Conservation (phyloP, 2,329 filamentous ascomycete genomes). For the Microsporum canis region DNA sequence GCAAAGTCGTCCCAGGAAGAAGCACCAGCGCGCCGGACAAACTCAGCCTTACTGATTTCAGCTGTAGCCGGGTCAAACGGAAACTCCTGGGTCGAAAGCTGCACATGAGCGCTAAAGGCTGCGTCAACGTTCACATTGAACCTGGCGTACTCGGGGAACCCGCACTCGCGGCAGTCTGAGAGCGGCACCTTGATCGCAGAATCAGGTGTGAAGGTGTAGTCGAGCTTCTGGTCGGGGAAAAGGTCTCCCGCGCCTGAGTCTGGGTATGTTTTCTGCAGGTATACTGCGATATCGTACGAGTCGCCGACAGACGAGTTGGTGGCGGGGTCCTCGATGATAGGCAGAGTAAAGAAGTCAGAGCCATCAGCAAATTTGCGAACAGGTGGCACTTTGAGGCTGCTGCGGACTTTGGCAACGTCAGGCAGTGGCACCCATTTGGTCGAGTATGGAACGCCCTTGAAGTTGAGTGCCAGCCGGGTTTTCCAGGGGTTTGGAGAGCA, state of each 20-base stretch:
- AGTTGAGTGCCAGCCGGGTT: conserved; percentile 40
- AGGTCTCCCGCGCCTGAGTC: conserved; percentile 34
- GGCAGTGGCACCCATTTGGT: conserved; percentile 45
- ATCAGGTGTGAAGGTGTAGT: conserved; percentile 23
- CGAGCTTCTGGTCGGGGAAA: conserved; percentile 37
- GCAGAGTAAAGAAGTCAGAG: conserved; percentile 49
- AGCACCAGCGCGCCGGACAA: conserved; percentile 39
- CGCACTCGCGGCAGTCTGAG: conserved; percentile 21
- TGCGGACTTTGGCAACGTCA: conserved; percentile 42
- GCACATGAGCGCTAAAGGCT: conserved; percentile 39
- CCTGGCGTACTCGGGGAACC: conserved; percentile 18
- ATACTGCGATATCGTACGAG: conserved; percentile 54
- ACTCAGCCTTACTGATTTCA: conserved; percentile 37
- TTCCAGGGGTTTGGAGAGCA: conserved; percentile 44
- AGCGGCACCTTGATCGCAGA: conserved; percentile 29
- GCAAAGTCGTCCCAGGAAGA: conserved; percentile 31
- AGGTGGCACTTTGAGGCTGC: conserved; percentile 36
- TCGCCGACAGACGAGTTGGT: conserved; percentile 43
- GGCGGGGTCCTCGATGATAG: conserved; percentile 41
- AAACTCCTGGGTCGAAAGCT: conserved; percentile 33
- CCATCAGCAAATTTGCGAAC: conserved; percentile 47
- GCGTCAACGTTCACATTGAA: conserved; percentile 49
- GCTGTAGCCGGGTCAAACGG: conserved; percentile 43
- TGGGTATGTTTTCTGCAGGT: conserved; percentile 40
- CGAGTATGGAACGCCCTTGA: conserved; percentile 38